phyloP scores from a whole-genome alignment of 345 rosid genomes.

The Geranium rotundifolium region DNA sequence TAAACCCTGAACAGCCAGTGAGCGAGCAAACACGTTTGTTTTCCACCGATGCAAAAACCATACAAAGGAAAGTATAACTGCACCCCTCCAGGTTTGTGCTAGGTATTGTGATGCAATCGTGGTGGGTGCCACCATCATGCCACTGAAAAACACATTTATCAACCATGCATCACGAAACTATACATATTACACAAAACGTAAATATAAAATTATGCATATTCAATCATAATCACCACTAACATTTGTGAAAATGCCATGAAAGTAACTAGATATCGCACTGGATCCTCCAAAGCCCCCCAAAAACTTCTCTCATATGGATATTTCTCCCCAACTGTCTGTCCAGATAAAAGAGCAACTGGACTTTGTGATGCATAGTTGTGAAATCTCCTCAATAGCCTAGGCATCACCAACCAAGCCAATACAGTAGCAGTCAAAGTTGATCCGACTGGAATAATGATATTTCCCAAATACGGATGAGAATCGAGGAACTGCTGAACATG shows the following conservation, averaged over 20 bases:
- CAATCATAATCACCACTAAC: constrained; percentile 26
- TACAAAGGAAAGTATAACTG: constrained; percentile 56
- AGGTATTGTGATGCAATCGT: constrained; percentile 62
- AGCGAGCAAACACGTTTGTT: constrained; percentile 51
- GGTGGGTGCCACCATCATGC: constrained; percentile 78
- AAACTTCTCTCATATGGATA: constrained; percentile 71
- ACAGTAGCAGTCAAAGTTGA: constrained; percentile 44
- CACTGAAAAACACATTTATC: constrained; percentile 33
- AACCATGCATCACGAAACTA: not conserved
- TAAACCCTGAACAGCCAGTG: constrained; percentile 31
- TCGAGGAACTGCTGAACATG: constrained; percentile 51
- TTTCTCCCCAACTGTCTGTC: constrained; percentile 22
- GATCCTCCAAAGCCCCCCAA: constrained; percentile 91
- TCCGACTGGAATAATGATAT: constrained; percentile 48
- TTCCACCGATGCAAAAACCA: constrained; percentile 94
- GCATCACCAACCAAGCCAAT: constrained; percentile 87
- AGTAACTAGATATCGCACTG: constrained; percentile 61
- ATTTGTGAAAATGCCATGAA: constrained; percentile 78
- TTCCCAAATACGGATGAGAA: constrained; percentile 51
- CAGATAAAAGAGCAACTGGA: constrained; percentile 40
- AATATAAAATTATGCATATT: not conserved
- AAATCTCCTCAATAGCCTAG: constrained; percentile 59
- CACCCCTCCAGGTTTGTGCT: constrained; percentile 62
- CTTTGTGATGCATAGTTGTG: constrained; percentile 49
- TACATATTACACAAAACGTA: not conserved